These are phyloP conservation scores for Yamadazyma sp. DNA, from an alignment of 1,139 yeast species.

Conservation along the genomic window DNA sequence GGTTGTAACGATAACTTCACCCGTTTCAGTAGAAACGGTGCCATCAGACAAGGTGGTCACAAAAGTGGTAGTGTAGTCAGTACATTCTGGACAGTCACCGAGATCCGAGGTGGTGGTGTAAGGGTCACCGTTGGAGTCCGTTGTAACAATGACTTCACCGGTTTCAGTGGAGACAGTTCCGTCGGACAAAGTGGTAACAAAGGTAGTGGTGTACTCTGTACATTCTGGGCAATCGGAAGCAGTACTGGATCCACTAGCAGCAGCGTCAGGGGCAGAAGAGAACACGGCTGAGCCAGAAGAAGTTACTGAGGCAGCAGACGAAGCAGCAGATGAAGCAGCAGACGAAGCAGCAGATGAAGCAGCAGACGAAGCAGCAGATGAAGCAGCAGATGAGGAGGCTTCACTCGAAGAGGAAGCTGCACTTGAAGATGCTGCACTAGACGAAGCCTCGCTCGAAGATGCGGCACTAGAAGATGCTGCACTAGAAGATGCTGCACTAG, in stretches of 20 bases:
- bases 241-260: too few species aligned
- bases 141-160: too few species aligned
- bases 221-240: too few species aligned
- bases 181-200: too few species aligned
- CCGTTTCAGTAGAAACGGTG: constrained; percentile 26
- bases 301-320: too few species aligned
- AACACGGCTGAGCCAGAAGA: too few species aligned
- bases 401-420: constrained; percentile 25
- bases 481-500: constrained; percentile 7
- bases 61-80: constrained; percentile 18
- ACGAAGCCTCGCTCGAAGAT: too few species aligned
- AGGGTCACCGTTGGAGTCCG: too few species aligned
- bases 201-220: too few species aligned
- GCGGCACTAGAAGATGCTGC: constrained; percentile 5
- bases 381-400: constrained; percentile 15
- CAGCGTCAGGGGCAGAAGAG: too few species aligned
- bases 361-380: constrained; percentile 7
- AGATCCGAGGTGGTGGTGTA: too few species aligned
- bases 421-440: constrained; percentile 5
- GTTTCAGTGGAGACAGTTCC: too few species aligned
- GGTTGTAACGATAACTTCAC: constrained; percentile 48
- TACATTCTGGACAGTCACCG: constrained; percentile 14
- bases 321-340: constrained; percentile 2
- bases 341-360: constrained; percentile 5
- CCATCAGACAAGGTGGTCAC: constrained; percentile 17